Percentiles rank a stretch among this genome's conserved stretches.
phyloP scores from a whole-genome alignment of 2,329 filamentous ascomycete species.

The Cladosporium oxysporum region DNA sequence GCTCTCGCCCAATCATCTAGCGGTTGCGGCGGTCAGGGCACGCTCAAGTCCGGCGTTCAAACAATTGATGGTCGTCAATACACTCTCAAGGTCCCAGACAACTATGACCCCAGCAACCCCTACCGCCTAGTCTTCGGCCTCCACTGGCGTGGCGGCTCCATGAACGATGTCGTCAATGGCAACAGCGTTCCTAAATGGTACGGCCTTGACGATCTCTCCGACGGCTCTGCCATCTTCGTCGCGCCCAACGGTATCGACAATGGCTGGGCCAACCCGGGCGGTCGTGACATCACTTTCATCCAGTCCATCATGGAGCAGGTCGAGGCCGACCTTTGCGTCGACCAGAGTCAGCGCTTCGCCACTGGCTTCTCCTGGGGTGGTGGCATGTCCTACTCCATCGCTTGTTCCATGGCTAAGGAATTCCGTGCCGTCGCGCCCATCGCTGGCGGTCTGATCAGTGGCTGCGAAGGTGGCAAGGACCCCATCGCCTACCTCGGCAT shows the following conservation, averaged over 20 bases:
- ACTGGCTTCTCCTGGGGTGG: slow-evolving; percentile 5
- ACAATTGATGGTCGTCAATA: slow-evolving; percentile 14
- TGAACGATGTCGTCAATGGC: slow-evolving; percentile 17
- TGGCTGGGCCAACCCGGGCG: slow-evolving; percentile 17
- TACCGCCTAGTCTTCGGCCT: slow-evolving; percentile 18
- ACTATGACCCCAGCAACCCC: slow-evolving; percentile 18
- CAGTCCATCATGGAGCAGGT: slow-evolving; percentile 19
- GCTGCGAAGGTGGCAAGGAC: slow-evolving; percentile 12
- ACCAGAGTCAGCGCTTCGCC: slow-evolving; percentile 10
- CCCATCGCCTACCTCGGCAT: slow-evolving; percentile 20
- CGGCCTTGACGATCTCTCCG: slow-evolving; percentile 14
- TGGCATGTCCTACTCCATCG: slow-evolving; percentile 21
- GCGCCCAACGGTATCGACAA: slow-evolving; percentile 13
- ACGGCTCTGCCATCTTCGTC: slow-evolving; percentile 19
- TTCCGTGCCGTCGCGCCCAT: slow-evolving; percentile 13
- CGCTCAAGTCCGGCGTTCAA: slow-evolving; percentile 6
- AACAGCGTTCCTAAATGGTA: slow-evolving; percentile 16
- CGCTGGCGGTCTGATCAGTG: slow-evolving; percentile 1
- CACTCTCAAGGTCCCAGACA: slow-evolving; percentile 19
- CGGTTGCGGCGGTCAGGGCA: slow-evolving; percentile 8
- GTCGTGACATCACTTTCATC: slow-evolving; percentile 12
- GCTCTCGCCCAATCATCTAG: slow-evolving; percentile 11
- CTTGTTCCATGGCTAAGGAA: slow-evolving; percentile 24
- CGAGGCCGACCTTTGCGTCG: slow-evolving; percentile 19
- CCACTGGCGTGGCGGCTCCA: slow-evolving; percentile 18